Base-by-base conservation (phyloP, 345 rosid genomes). In the Kandelia obovata region DNA sequence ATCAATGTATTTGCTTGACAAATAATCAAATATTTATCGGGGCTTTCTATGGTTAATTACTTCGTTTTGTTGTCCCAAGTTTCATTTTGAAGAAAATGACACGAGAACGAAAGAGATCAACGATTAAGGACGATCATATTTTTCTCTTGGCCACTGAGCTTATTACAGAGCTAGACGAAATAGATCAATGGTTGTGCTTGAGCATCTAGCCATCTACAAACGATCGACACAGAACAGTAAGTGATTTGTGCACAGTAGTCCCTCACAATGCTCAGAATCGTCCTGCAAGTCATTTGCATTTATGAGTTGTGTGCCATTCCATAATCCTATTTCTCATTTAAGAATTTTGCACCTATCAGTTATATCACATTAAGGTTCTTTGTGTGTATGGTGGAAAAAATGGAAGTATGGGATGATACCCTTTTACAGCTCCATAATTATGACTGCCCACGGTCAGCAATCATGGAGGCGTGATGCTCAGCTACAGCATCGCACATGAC, bases 381-480 rank as follows among this genome's bases (percentile, higher is more conserved):
- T 5, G 35, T 32, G 7, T 5, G 6, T 32, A 32, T 7, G 35
- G 35, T 32, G 35, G 35, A 32, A 32, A 32, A 5, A 7, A 32
- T 5, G 0, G 7, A 5, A 5, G 35, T 32, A 32, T 32, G 0
- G 35, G 35, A 32, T 32, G 35, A 32, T 32, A 32, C 35, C 35
- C 35, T 32, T 32, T 32, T 5, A 32, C 6, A 32, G 35, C 35
- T 32, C 35, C 6, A 7, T 32, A 32, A 32, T 84, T 82, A 69
- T 80, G 88, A 17, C 85, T 80, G 20, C 90, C 90, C 58, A 88
- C 37, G 21, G 83, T 78, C 65, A 86, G 58, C 43, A 37, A 37
- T 7, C 23, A 77, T 61, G 13, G 79, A 20, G 31, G 86, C 77
- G 3, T 77, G 35, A 32, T 32, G 35, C 0, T 32, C 6, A 32